Conservation (phyloP, 2,329 filamentous ascomycete species). For the Cordyceps pruinosa region DNA sequence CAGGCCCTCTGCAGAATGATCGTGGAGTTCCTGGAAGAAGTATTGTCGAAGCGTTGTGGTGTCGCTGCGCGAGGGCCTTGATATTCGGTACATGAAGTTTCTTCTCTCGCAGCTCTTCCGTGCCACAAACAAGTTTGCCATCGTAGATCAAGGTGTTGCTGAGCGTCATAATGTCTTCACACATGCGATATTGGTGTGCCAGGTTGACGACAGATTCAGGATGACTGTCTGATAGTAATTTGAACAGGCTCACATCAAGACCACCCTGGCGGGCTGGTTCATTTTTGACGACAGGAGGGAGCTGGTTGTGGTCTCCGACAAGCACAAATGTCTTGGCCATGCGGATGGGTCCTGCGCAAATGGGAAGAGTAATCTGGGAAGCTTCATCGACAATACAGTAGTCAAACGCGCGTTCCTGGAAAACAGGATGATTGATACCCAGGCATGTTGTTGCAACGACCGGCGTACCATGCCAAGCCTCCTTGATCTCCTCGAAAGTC, state of each 20-base stretch:
- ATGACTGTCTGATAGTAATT: constrained; percentile 81
- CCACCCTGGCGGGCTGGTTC: constrained; percentile 80
- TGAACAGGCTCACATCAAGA: constrained; percentile 89
- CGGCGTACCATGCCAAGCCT: constrained; percentile 75
- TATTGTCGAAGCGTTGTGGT: constrained; percentile 47
- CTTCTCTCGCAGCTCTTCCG: constrained; percentile 61
- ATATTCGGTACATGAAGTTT: constrained; percentile 64
- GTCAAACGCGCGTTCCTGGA: constrained; percentile 84
- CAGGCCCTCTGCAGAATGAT: constrained; percentile 49
- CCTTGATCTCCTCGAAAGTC: constrained; percentile 75
- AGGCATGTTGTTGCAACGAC: constrained; percentile 94
- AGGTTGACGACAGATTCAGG: constrained; percentile 83
- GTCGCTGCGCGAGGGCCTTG: constrained; percentile 49
- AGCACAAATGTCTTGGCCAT: constrained; percentile 90
- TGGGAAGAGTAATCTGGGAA: constrained; percentile 92
- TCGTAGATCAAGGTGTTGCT: constrained; percentile 91
- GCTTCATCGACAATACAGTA: constrained; percentile 99
- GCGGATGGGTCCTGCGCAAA: constrained; percentile 87
- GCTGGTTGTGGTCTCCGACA: constrained; percentile 92
- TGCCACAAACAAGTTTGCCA: constrained; percentile 86
- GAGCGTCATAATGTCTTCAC: constrained; percentile 89
- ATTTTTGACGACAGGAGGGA: constrained; percentile 90
- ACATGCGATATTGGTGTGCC: constrained; percentile 97
- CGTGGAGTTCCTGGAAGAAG: constrained; percentile 33
- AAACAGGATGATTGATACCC: constrained; percentile 81